A percentile compares a stretch with the other conserved stretches of the same genome.
Conservation (phyloP, 495 filamentous ascomycete species). For the Halenospora varia region DNA sequence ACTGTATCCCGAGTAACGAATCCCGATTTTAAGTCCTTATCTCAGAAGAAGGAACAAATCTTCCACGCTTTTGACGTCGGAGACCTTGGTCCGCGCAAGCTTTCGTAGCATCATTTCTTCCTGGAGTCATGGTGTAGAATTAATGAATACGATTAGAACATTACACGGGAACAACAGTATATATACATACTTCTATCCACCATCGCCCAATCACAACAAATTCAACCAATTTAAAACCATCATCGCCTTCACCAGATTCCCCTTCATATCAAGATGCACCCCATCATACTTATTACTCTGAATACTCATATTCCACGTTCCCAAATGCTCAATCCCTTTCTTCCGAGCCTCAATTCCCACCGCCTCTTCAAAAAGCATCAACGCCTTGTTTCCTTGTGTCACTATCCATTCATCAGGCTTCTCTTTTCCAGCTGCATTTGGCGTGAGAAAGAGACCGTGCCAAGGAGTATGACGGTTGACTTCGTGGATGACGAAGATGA, state of each 20-base stretch:
- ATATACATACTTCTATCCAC: no score
- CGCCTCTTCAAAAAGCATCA: slow-evolving; percentile 44
- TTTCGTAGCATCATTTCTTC: no score
- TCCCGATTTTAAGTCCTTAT: no score
- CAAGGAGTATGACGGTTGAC: slow-evolving; percentile 23
- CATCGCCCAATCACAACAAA: no score
- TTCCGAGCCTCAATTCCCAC: slow-evolving; percentile 34
- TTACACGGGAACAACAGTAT: no score
- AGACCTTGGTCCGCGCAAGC: no score
- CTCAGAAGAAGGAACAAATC: no score
- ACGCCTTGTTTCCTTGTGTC: slow-evolving; percentile 47
- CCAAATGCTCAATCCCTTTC: slow-evolving; percentile 44
- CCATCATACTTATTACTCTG: slow-evolving; percentile 50
- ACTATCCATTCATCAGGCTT: slow-evolving; percentile 49
- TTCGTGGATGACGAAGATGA: slow-evolving; percentile 30
- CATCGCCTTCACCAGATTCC: slow-evolving; percentile 52
- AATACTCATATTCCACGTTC: slow-evolving; percentile 52
- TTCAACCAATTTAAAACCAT: slow-evolving; percentile 53
- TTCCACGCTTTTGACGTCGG: no score
- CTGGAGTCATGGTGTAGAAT: no score
- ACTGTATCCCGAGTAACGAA: no score
- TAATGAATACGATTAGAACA: no score
- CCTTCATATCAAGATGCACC: slow-evolving; percentile 48
- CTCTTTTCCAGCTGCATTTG: slow-evolving; percentile 48
- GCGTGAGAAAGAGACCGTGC: slow-evolving; percentile 44